Evolutionary conservation across 257 asterid genomes (phyloP).

Genomic region (Avicennia marina): DNA sequence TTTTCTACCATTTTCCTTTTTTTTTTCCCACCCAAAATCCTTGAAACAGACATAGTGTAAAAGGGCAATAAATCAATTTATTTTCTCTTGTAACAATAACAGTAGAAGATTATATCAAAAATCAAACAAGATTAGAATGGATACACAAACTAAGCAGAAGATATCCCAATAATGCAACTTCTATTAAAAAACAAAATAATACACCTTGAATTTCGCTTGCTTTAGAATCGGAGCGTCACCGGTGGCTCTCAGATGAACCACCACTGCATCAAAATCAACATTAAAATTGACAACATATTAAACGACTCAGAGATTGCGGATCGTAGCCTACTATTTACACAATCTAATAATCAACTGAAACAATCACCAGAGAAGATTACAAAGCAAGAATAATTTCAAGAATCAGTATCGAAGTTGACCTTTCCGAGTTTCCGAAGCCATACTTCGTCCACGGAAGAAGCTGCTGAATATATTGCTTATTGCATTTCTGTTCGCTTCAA

Average conservation of each 20-base stretch:
- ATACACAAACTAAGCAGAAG: not conserved
- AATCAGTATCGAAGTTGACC: constrained; percentile 31
- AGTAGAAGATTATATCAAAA: not conserved
- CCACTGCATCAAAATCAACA: constrained; percentile 44
- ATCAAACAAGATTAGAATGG: not conserved
- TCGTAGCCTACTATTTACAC: not conserved
- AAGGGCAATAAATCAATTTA: too few relatives aligned
- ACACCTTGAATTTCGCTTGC: constrained; percentile 92
- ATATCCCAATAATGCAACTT: not conserved
- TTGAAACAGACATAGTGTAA: too few relatives aligned
- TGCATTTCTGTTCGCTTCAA: not conserved
- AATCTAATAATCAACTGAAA: not conserved
- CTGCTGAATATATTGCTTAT: not conserved
- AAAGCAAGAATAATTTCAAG: not conserved
- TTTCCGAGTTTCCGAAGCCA: constrained; percentile 64
- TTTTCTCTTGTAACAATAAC: not conserved
- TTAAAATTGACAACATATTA: constrained; percentile 9
- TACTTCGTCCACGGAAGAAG: constrained; percentile 10
- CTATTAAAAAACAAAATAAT: not conserved
- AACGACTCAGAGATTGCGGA: not conserved
- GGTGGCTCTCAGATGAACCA: constrained; percentile 89
- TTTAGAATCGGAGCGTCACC: constrained; percentile 97
- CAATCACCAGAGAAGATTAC: not conserved
- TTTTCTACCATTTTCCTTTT: too few relatives aligned
- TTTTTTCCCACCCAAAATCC: too few relatives aligned